Base-by-base conservation (phyloP, 2,329 filamentous ascomycete species). In the Esteya vermicola region DNA sequence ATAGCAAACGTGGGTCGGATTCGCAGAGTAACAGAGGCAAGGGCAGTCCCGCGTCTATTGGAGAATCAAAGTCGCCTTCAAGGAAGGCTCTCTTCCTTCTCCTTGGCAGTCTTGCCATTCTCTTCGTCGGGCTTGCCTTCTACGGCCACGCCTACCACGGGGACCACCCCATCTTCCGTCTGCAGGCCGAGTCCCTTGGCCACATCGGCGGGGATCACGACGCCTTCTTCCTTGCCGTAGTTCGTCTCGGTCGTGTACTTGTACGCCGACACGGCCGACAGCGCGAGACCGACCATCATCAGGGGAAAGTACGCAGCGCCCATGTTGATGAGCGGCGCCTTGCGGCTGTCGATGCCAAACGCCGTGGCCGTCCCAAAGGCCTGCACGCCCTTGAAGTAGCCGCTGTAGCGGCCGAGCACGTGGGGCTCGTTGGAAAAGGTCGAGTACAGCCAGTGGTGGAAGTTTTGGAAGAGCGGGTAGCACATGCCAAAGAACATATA, bases 401-500 rank as follows among this genome's bases (percentile, higher is more conserved):
- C 34, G 23, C 34, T 36, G 22, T 36, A 36, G 22, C 34, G 34
- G 34, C 34, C 34, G 34, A 36, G 34, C 6, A 36, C 34, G 22
- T 36, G 34, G 4, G 34, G 34, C 34, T 36, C 34, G 22, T 36
- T 36, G 34, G 34, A 27, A 27, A 36, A 36, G 34, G 22, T 36
- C 34, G 34, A 36, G 34, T 36, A 36, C 34, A 36, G 34, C 34
- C 34, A 36, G 34, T 36, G 34, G 16, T 36, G 34, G 6, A 26
- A 27, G 22, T 36, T 36, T 16, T 36, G 34, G 34, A 36, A 36
- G 22, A 36, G 13, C 4, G 34, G 34, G n/a, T 36, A 36, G 22
- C 34, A 36, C 34, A 36, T 36, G 34, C 34, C 34, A 19, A 36
- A 36, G 34, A 36, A 36, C 22, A 36, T 36, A 23, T 36, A 36